Base-by-base conservation (phyloP, 805 yeast species). In the Naumovozyma dairenensis region DNA sequence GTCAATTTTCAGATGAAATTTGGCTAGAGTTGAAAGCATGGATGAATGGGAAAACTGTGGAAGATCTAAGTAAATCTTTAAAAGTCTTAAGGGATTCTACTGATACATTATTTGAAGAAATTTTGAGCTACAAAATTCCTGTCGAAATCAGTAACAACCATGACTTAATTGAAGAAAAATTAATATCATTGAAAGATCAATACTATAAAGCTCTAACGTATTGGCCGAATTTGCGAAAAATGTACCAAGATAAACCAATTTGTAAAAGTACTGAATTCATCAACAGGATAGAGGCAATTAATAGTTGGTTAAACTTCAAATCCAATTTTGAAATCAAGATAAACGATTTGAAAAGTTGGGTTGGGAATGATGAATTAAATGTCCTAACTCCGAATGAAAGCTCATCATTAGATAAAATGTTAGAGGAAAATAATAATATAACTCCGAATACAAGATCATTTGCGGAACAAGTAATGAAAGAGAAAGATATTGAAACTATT, bases 11-110 rank as follows among this genome's bases (percentile, higher is more conserved):
- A n/a, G 53, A 53, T 39, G 78, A 74, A 42, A 60, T 85, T 22
- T 92, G 98, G 98, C 58, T 84, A 35, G 95, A 89, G 16, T 71
- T 92, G 14, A 66, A 82, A 31, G 89, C 97, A 0, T 83, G 81
- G 58, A 67, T 82, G 33, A 75, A 75, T 42, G 87, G 92, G n/a
- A 69, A 96, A 40, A 67, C 92, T 0, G 77, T 79, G 32, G 83
- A 75, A 26, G 94, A 85, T 39, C 95, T 89, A 54, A 63, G 71
- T 31, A 71, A 75, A 44, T 68, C 84, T 9, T 69, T 85, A 3
- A 65, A 72, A 16, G 77, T 77, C 42, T 66, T 82, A 18, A 64
- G 96, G 37, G 72, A 82, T 2, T 62, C 78, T 4, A 84, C 82
- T 3, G 94, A 85, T 54, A 73, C 69, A 8, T 64, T 84, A 0